Percentiles rank a stretch among this genome's conserved stretches.
Evolutionary conservation across 306 rosid genomes (phyloP).

Genomic region (Purshia tridentata): DNA sequence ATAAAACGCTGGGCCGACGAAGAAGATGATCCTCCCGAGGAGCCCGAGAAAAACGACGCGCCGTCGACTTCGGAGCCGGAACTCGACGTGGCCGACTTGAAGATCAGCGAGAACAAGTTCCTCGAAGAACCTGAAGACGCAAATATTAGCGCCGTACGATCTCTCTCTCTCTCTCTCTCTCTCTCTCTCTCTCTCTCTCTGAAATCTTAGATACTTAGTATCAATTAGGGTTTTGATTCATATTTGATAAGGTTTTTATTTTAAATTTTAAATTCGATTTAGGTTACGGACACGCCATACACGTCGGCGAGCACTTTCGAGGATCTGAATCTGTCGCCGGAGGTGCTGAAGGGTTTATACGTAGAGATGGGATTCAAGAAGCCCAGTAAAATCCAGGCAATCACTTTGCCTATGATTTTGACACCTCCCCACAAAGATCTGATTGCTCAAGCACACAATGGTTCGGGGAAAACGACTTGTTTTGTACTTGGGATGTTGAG

Average conservation of each 20-base stretch:
- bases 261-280: constrained; percentile 16
- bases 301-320: constrained; percentile 76
- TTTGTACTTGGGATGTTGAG: constrained; percentile 92
- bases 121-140: constrained; percentile 87
- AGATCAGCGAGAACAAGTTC: constrained; percentile 45
- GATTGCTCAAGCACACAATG: constrained; percentile 94
- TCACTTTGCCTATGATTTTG: constrained; percentile 86
- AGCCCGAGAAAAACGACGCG: constrained; percentile 6
- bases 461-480: constrained; percentile 95
- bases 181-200: neutral
- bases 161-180: constrained; percentile 1
- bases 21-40: constrained; percentile 44
- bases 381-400: constrained; percentile 88
- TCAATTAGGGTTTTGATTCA: neutral
- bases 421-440: constrained; percentile 69
- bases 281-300: constrained; percentile 79
- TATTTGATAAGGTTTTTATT: neutral
- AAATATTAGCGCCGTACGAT: constrained; percentile 59
- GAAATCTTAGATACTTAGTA: neutral
- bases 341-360: constrained; percentile 74
- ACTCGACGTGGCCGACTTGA: constrained; percentile 38
- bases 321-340: constrained; percentile 61
- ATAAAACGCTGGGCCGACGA: constrained; percentile 58
- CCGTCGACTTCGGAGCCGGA: constrained; percentile 31
- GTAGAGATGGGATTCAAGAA: constrained; percentile 83